phyloP scores from a whole-genome alignment of 208 protist species.

The Leishmania mexicana region DNA sequence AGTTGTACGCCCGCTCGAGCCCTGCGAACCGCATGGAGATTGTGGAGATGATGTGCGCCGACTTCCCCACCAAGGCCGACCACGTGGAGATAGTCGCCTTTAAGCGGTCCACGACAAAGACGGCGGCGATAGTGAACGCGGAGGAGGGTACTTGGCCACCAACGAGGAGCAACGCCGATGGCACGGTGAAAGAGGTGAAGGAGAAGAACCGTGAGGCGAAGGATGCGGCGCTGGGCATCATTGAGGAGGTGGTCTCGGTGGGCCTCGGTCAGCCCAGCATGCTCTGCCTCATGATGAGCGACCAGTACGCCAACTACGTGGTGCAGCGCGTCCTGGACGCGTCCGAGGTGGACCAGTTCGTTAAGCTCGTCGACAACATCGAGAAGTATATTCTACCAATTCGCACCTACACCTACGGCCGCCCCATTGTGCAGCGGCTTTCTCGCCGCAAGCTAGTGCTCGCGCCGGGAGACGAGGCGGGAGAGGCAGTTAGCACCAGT shows the following conservation, averaged over 20 bases:
- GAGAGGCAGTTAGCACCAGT: slow-evolving; percentile 12
- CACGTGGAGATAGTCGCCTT: slow-evolving; percentile 70
- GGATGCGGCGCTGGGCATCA: slow-evolving; percentile 74
- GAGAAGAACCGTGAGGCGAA: slow-evolving; percentile 79
- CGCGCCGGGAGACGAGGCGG: slow-evolving; percentile 48
- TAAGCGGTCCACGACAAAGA: slow-evolving; percentile 54
- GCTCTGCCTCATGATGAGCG: slow-evolving; percentile 95
- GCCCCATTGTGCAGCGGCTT: slow-evolving; percentile 96
- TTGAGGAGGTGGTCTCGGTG: slow-evolving; percentile 50
- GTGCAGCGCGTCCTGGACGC: slow-evolving; percentile 97
- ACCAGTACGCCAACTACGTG: slow-evolving; percentile 98
- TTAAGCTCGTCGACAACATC: slow-evolving; percentile 84
- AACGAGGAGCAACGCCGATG: slow-evolving; percentile 31
- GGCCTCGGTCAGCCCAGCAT: slow-evolving; percentile 65
- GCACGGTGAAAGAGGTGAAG: slow-evolving; percentile 59
- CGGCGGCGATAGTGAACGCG: slow-evolving; percentile 58
- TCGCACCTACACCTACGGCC: slow-evolving; percentile 95
- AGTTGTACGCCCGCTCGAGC: slow-evolving; percentile 90
- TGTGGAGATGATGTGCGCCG: slow-evolving; percentile 86
- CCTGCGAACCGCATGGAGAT: slow-evolving; percentile 80
- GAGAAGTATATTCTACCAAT: slow-evolving; percentile 90
- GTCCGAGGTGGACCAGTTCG: slow-evolving; percentile 78
- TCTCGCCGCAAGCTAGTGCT: slow-evolving; percentile 79
- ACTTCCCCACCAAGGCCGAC: slow-evolving; percentile 34
- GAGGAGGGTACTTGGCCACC: slow-evolving; percentile 39